Evolutionary conservation across 495 filamentous ascomycete genomes (phyloP), one percentile per base, ranked within the genome.

Genomic region (Xylaria grammica): DNA sequence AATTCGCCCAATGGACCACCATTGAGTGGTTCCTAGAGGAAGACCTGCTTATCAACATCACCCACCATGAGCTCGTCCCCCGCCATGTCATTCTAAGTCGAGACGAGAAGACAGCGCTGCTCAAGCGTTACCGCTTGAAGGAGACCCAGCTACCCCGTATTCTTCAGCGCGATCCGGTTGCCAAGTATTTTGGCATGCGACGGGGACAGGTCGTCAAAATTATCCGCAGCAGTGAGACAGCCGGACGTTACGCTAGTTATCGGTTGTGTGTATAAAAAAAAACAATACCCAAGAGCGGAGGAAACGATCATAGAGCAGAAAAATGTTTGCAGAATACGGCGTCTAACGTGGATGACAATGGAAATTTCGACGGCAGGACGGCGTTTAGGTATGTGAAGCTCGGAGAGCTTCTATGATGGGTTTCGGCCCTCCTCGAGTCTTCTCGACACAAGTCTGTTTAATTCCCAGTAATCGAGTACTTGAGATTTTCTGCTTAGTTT

Each of bases 141-240:
- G 95, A 99, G 84, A 96, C 90, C 36, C 95, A 99, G 80, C 78
- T 99, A 72, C 95, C 95, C 11, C 85, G 95, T 60, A 98, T 99
- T 64, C 88, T 97, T 78, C 81, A 89, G 55, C 90, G 89, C 49
- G 95, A 99, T 79, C 95, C 95, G 15, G 92, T 99, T 38, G 91
- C 95, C 36, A 87, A 89, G 73, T 99, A 97, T 77, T 78, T 97
- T 54, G 95, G 96, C 20, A 81, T 99, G 77, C 89, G 92, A 80
- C 86, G 92, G 70, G 93, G 95, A 3, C 93, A 98, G 82, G 93
- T 99, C 13, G 96, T 99, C 62, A 99, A 99, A 87, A 99, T 99
- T 69, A 96, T 99, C 57, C 82, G 95, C 54, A 90, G 87, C 60
- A 85, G 81, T 62, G 90, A 92, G 81, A 93, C 90, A 24, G 90